Evolutionary conservation across 148 eudicot genomes (phyloP).

Genomic region (Rhododendron mucronatum): DNA sequence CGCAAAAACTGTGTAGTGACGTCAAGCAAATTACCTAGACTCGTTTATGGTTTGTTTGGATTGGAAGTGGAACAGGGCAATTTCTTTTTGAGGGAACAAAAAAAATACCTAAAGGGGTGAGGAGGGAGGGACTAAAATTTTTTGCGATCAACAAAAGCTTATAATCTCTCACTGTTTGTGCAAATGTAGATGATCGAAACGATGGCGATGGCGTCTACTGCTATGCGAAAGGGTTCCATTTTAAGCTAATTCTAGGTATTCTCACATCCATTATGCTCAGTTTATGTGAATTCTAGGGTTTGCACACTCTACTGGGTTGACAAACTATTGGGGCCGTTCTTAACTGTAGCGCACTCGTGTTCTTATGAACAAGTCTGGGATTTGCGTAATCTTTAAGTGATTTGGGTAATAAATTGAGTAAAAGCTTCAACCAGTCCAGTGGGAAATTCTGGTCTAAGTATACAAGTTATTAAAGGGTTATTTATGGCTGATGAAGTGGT

Average conservation of each 20-base stretch:
- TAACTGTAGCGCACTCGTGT: neutral
- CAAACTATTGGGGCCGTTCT: neutral
- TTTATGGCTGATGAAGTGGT: neutral
- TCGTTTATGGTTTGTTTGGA: too few species aligned
- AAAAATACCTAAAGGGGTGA: too few species aligned
- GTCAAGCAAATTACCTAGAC: too few species aligned
- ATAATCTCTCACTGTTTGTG: too few species aligned
- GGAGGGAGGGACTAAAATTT: too few species aligned
- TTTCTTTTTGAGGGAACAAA: too few species aligned
- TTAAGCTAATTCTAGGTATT: neutral
- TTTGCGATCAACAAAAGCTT: too few species aligned
- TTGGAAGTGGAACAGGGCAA: too few species aligned
- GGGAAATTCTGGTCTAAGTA: neutral
- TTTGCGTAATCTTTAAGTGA: neutral
- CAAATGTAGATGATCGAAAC: too few species aligned
- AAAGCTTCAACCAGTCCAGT: neutral
- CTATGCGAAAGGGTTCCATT: neutral
- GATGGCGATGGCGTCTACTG: neutral
- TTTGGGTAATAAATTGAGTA: neutral
- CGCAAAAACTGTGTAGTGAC: rapidly evolving
- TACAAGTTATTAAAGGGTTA: neutral
- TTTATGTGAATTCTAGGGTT: neutral
- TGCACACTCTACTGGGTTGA: neutral
- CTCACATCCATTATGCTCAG: neutral
- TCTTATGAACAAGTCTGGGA: too few species aligned